phyloP scores from a whole-genome alignment of 768 basidiomycete genomes.

The Suillus occidentalis region DNA sequence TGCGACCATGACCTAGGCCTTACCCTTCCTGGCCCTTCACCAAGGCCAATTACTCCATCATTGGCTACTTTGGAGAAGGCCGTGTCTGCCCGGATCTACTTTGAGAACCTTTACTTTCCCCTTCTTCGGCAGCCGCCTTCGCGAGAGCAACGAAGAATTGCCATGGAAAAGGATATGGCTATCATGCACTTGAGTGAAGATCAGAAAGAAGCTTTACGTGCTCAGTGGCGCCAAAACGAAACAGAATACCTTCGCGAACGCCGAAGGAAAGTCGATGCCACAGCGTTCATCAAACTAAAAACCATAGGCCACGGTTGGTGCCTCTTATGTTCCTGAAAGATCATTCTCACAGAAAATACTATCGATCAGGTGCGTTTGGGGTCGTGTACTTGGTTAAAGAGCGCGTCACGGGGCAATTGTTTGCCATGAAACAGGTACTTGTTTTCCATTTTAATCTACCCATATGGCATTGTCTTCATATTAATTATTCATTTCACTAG shows the following conservation, averaged over 20 bases:
- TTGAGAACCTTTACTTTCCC: constrained; percentile 87
- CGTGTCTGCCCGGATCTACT: constrained; percentile 89
- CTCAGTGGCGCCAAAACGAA: constrained; percentile 84
- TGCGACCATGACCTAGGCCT: constrained; percentile 42
- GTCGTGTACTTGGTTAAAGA: constrained; percentile 93
- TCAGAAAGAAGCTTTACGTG: constrained; percentile 71
- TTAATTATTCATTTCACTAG: constrained; percentile 40
- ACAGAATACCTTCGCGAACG: constrained; percentile 86
- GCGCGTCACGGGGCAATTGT: constrained; percentile 73
- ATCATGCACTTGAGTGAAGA: constrained; percentile 66
- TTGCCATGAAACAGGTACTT: constrained; percentile 93
- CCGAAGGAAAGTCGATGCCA: constrained; percentile 78
- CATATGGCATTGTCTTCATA: constrained; percentile 14
- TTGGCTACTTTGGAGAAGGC: constrained; percentile 92
- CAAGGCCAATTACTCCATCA: constrained; percentile 74
- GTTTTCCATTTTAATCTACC: constrained; percentile 26
- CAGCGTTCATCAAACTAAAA: constrained; percentile 86
- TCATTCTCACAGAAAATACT: constrained; percentile 25
- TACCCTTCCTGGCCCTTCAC: constrained; percentile 14
- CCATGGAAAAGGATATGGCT: constrained; percentile 87
- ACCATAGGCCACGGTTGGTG: constrained; percentile 87
- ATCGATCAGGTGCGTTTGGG: constrained; percentile 81
- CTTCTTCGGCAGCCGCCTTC: constrained; percentile 83
- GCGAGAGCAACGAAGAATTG: constrained; percentile 79
- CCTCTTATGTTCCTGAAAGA: constrained; percentile 26